A percentile compares a stretch with the other conserved stretches of the same genome.
phyloP scores from a whole-genome alignment of 2,329 filamentous ascomycete genomes.

The Didymella sp. region DNA sequence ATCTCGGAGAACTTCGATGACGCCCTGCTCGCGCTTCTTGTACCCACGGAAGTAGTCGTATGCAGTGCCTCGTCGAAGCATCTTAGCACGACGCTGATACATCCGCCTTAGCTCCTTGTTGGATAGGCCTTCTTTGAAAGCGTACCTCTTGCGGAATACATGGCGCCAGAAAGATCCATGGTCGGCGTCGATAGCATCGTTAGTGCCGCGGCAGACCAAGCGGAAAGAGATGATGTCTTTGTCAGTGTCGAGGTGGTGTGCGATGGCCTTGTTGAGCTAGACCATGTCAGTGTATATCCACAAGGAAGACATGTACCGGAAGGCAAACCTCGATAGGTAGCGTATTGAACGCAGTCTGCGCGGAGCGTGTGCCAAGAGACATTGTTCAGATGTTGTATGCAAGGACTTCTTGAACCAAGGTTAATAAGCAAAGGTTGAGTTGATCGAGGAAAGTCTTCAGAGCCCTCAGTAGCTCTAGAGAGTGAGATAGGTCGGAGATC shows the following conservation, averaged over 20 bases:
- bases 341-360: slow-evolving; percentile 37
- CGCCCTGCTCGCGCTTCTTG: slow-evolving; percentile 38
- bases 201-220: slow-evolving; percentile 49
- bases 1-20: slow-evolving; percentile 50
- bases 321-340: slow-evolving; percentile 43
- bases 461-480: neutral
- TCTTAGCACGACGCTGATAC: slow-evolving; percentile 45
- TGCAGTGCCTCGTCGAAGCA: slow-evolving; percentile 27
- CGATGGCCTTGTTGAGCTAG: slow-evolving; percentile 53
- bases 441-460: neutral
- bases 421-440: neutral
- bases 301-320: no score
- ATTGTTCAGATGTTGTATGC: neutral
- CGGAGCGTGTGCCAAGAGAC: neutral
- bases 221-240: slow-evolving; percentile 54
- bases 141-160: slow-evolving; percentile 54
- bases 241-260: slow-evolving; percentile 49
- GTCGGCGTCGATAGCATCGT: slow-evolving; percentile 51
- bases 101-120: slow-evolving; percentile 44
- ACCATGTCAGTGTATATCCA: neutral
- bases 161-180: slow-evolving; percentile 56
- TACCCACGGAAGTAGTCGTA: slow-evolving; percentile 33
- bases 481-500: neutral
- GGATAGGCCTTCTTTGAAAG: slow-evolving; percentile 32
- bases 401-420: neutral